These are phyloP conservation scores for Kodamaea suecica DNA, from an alignment of 1,139 yeast genomes.

Conservation along the genomic window DNA sequence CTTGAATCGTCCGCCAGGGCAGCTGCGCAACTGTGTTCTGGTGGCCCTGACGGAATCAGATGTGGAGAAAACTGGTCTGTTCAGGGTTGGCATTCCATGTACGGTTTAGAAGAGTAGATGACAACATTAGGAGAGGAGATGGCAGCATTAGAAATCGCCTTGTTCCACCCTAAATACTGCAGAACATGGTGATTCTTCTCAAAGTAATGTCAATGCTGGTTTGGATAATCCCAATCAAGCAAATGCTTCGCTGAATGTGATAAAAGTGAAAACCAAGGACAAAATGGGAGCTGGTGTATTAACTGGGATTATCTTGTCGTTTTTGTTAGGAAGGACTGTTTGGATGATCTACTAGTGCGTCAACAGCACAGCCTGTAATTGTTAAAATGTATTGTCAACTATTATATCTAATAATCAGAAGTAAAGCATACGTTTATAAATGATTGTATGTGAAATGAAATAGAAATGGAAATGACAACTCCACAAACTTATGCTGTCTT, in stretches of 20 bases:
- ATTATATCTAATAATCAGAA: neutral
- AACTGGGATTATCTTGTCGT: constrained; percentile 41
- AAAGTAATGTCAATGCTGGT: constrained; percentile 48
- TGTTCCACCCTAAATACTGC: constrained; percentile 60
- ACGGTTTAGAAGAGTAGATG: too few relatives aligned
- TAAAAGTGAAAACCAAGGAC: constrained; percentile 35
- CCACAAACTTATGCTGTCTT: too few relatives aligned
- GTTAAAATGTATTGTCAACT: neutral
- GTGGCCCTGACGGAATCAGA: constrained; percentile 85
- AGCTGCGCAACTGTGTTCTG: constrained; percentile 80
- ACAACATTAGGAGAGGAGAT: constrained; percentile 98
- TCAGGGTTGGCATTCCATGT: constrained; percentile 67
- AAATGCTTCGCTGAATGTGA: constrained; percentile 26
- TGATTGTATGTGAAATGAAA: neutral
- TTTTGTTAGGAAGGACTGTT: constrained; percentile 36
- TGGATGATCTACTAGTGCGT: constrained; percentile 53
- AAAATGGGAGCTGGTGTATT: constrained; percentile 51
- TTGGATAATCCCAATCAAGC: constrained; percentile 20
- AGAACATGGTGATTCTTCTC: constrained; percentile 57
- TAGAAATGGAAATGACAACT: neutral
- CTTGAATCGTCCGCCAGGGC: constrained; percentile 68
- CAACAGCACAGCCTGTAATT: too few relatives aligned
- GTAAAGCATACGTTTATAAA: neutral
- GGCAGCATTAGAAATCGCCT: constrained; percentile 78
- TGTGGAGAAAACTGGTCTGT: constrained; percentile 83